phyloP scores from a whole-genome alignment of 2,329 filamentous ascomycete species.

The Gaeumannomyces sp. region DNA sequence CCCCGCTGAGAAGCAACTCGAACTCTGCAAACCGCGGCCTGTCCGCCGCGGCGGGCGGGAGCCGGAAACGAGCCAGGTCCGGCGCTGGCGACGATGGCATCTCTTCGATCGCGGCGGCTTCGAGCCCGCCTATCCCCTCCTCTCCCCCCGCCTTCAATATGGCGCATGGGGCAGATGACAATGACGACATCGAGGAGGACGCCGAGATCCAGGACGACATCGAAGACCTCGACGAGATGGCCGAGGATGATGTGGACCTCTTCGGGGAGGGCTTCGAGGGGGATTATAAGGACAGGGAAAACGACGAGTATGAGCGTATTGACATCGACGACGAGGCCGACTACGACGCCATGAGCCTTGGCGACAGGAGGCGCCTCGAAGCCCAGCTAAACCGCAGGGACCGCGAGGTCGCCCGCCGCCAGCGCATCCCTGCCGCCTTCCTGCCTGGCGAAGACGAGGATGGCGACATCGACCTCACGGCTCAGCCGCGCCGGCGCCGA shows the following conservation, averaged over 20 bases:
- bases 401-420: slow-evolving; percentile 59
- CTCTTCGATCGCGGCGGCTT: slow-evolving; percentile 45
- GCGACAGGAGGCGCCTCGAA: slow-evolving; percentile 63
- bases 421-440: slow-evolving; percentile 66
- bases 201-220: slow-evolving; percentile 65
- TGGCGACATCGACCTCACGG: slow-evolving; percentile 74
- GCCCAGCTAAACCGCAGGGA: slow-evolving; percentile 68
- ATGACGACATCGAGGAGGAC: slow-evolving; percentile 68
- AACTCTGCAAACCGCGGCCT: slow-evolving; percentile 76
- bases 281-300: slow-evolving; percentile 61
- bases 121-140: slow-evolving; percentile 58
- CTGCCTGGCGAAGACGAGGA: slow-evolving; percentile 71
- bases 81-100: slow-evolving; percentile 43
- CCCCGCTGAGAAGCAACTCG: slow-evolving; percentile 74
- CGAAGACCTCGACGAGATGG: slow-evolving; percentile 74
- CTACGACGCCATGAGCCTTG: slow-evolving; percentile 63
- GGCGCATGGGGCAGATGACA: slow-evolving; percentile 60
- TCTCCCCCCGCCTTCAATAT: slow-evolving; percentile 60
- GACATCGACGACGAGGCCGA: slow-evolving; percentile 75
- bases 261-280: slow-evolving; percentile 68
- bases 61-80: slow-evolving; percentile 48
- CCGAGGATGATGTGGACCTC: slow-evolving; percentile 73
- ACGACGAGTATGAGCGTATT: slow-evolving; percentile 63
- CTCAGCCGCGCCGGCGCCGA: slow-evolving; percentile 76
- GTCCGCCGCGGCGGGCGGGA: slow-evolving; percentile 32